Base-by-base conservation (phyloP, 1,284 basidiomycete species). In the Austropuccinia psidii region DNA sequence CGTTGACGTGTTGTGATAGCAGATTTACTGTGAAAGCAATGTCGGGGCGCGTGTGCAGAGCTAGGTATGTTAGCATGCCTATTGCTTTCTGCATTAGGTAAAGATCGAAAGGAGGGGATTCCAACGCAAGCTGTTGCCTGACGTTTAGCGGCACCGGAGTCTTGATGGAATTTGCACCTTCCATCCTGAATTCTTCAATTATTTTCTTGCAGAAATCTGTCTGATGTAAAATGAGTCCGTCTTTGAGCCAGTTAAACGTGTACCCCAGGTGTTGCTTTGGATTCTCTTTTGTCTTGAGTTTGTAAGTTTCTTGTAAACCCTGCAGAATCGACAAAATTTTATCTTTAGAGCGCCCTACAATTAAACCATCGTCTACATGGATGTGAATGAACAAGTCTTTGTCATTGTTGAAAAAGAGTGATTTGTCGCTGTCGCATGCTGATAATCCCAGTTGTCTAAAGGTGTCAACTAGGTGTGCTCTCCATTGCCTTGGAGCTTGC, bases 11-110 rank as follows among this genome's bases (percentile, higher is more conserved):
- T 54, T 66, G 64, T 17, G 49, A 43, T 4, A 66, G 49, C 9
- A 66, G 27, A 66, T 66, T 65, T 1, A 29, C n/a, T 13, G 62
- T 49, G n/a, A 65, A 65, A 19, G 47, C 17, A 7, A 65, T 65
- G 21, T 64, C 60, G 13, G 60, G 60, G 2, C 60, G 33, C 21
- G 60, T 47, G 19, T 64, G 60, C 17, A 64, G 21, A 4, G 41
- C 60, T 21, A 64, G 27, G 21, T 64, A 43, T 1, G 21, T 64
- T 19, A 64, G 27, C 60, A 64, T 64, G 41, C 60, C 60, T 2
- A 47, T 29, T 17, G 60, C 35, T 45, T 64, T 64, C n/a, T 57
- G 55, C 29, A 35, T 35, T 1, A 35, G 6, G n/a, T 31, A 29
- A 4, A 7, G 13, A 35, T 57, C 19, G 4, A 57, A 7, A 1